phyloP scores from a whole-genome alignment of 768 basidiomycete genomes.

The Lentinula edodes region DNA sequence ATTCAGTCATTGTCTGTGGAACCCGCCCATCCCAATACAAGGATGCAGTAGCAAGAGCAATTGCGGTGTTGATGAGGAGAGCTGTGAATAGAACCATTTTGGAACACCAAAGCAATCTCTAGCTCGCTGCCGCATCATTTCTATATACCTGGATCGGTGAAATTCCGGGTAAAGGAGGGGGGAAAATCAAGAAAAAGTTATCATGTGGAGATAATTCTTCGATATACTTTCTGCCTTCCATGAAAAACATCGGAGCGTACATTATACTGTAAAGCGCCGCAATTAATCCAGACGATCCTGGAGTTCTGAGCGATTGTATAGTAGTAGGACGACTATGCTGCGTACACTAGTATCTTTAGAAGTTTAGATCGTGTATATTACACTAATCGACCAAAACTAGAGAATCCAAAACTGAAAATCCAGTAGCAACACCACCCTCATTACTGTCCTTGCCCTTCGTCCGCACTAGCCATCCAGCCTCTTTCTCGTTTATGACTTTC shows the following conservation, averaged over 20 bases:
- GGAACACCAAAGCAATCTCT: not conserved
- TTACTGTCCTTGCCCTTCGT: conserved; percentile 90
- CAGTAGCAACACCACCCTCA: conserved; percentile 87
- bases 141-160: no score
- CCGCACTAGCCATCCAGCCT: conserved; percentile 78
- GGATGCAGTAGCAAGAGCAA: not conserved
- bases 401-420: conserved; percentile 73
- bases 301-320: no score
- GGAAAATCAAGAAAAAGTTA: no score
- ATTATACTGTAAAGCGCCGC: no score
- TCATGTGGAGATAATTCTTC: no score
- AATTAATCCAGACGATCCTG: no score
- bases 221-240: no score
- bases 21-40: conserved; percentile 52
- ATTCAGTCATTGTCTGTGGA: conserved; percentile 34
- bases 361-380: not conserved
- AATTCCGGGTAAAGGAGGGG: no score
- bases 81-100: not conserved
- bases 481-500: conserved; percentile 46
- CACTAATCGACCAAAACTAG: conserved; percentile 45
- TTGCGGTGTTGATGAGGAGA: not conserved
- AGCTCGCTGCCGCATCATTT: not conserved
- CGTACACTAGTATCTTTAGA: no score
- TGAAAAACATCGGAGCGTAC: no score
- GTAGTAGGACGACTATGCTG: no score